phyloP scores from a whole-genome alignment of 805 yeast genomes.

The Alloascoidea africana region DNA sequence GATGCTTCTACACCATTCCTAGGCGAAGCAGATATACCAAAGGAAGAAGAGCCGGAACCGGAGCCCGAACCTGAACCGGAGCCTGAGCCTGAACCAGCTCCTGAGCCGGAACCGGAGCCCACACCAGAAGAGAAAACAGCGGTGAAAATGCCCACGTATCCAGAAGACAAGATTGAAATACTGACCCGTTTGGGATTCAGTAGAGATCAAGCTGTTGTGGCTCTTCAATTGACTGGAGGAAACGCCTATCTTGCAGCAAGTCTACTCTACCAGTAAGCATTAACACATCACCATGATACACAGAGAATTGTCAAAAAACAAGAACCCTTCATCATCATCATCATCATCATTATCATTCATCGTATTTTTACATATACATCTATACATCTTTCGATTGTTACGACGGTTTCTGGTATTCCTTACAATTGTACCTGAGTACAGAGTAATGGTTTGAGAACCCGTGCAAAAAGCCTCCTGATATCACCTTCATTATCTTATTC shows the following conservation, averaged over 20 bases:
- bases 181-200: conserved; percentile 61
- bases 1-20: conserved; percentile 59
- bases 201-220: conserved; percentile 43
- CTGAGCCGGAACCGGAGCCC: background rate
- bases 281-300: too few species aligned
- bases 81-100: background rate
- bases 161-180: conserved; percentile 26
- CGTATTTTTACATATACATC: too few species aligned
- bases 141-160: conserved; percentile 6
- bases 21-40: conserved; percentile 55
- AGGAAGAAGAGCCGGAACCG: conserved; percentile 13
- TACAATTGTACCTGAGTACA: too few species aligned
- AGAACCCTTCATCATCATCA: too few species aligned
- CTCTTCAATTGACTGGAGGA: conserved; percentile 54
- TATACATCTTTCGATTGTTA: too few species aligned
- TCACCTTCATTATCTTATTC: too few species aligned
- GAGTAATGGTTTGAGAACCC: too few species aligned
- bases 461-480: too few species aligned
- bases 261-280: conserved; percentile 28
- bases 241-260: conserved; percentile 83
- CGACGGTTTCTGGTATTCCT: too few species aligned
- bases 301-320: too few species aligned
- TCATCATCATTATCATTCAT: too few species aligned
- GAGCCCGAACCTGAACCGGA: background rate
- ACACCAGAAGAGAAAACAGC: conserved; percentile 1